Evolutionary conservation across 306 rosid genomes (phyloP).

Genomic region (Lupinus albus): DNA sequence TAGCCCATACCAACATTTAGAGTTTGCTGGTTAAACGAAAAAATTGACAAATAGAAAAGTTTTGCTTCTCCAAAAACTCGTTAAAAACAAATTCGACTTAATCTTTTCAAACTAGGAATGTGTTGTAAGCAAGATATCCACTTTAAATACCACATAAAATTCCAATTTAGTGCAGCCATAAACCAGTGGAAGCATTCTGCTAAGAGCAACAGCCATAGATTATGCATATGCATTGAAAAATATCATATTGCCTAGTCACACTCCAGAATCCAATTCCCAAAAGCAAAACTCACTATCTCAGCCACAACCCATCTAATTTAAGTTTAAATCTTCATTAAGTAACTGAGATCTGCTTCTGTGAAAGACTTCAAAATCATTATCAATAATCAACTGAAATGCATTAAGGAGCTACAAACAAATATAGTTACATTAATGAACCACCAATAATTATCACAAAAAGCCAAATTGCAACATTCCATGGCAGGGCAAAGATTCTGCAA

Average conservation of each 20-base stretch:
- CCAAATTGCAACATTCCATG: not conserved
- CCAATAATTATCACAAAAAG: not conserved
- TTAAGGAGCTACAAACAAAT: not conserved
- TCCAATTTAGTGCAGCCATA: slow-evolving; percentile 10
- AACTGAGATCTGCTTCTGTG: not conserved
- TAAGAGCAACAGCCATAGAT: not conserved
- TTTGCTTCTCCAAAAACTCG: not conserved
- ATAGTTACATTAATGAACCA: not conserved
- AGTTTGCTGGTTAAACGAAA: not conserved
- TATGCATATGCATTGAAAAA: not conserved
- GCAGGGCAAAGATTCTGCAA: not conserved
- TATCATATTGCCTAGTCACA: slow-evolving; percentile 11
- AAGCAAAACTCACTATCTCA: not conserved
- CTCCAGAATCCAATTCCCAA: slow-evolving; percentile 18
- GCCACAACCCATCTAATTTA: not conserved
- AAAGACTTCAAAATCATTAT: slow-evolving; percentile 21
- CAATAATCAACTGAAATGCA: slow-evolving; percentile 3
- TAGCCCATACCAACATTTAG: not conserved
- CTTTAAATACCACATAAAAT: not conserved
- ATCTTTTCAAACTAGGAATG: slow-evolving; percentile 25
- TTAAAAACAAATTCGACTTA: not conserved
- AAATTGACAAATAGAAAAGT: not conserved
- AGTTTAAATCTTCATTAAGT: not conserved
- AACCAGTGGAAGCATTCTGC: not conserved
- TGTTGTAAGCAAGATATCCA: not conserved